Evolutionary conservation across 371 early-diverging fungal species (phyloP).

Genomic region (Mucor saturninus): DNA sequence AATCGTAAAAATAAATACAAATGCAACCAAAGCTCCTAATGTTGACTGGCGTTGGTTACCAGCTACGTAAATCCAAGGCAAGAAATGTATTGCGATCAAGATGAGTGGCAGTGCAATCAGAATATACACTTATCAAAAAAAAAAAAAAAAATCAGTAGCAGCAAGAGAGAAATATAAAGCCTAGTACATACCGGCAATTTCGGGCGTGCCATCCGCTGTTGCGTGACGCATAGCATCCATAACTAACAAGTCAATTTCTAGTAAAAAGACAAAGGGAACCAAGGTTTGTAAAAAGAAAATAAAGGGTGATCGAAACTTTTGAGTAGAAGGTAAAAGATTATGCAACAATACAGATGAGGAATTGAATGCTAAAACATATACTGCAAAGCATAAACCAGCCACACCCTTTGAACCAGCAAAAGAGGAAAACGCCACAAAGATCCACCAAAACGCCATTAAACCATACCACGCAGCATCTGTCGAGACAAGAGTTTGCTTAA

Average conservation of each 20-base stretch:
- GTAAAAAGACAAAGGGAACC: constrained; percentile 49
- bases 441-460: constrained; percentile 56
- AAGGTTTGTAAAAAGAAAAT: constrained; percentile 43
- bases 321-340: constrained; percentile 31
- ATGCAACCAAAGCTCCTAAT: constrained; percentile 3
- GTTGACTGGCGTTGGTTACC: constrained; percentile 28
- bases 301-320: constrained; percentile 35
- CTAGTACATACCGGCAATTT: constrained; percentile 34
- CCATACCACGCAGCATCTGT: constrained; percentile 39
- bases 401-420: constrained; percentile 34
- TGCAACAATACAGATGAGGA: constrained; percentile 38
- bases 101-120: constrained; percentile 33
- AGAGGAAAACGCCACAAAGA: constrained; percentile 37
- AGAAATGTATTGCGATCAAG: constrained; percentile 29
- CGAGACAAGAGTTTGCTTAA: constrained; percentile 22
- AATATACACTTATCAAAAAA: constrained; percentile 38
- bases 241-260: constrained; percentile 48
- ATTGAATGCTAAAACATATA: constrained; percentile 46
- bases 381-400: constrained; percentile 49
- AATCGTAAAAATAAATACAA: constrained; percentile 38
- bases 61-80: constrained; percentile 47
- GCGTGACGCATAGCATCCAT: constrained; percentile 63
- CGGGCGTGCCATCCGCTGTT: constrained; percentile 64
- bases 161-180: too few species aligned
- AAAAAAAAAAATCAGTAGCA: not conserved